Conservation (phyloP, 495 filamentous ascomycete genomes). For the Neurospora sp. region DNA sequence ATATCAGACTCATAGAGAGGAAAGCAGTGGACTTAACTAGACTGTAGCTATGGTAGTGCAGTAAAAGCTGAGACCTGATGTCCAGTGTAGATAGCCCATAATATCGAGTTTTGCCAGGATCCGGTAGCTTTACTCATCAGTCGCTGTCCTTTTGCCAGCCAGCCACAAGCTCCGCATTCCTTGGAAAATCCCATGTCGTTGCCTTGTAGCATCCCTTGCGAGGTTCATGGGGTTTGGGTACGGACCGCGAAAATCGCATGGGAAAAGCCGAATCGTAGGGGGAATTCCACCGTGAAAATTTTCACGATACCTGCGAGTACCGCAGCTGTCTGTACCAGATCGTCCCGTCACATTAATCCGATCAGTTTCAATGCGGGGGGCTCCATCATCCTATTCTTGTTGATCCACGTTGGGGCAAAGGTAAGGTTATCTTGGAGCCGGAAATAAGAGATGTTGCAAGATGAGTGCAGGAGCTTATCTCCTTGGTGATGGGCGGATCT, state of each 20-base stretch:
- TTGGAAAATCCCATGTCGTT: not conserved
- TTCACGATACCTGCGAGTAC: not conserved
- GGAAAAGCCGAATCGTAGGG: not conserved
- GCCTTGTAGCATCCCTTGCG: not conserved
- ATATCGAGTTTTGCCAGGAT: not conserved
- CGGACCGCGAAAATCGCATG: not conserved
- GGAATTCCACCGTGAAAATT: not conserved
- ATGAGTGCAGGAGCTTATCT: not conserved
- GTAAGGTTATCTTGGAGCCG: not conserved
- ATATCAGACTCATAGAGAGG: not conserved
- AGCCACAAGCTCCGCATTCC: not conserved
- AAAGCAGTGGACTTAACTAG: not conserved
- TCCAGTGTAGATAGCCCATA: not conserved
- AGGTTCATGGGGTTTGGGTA: not conserved
- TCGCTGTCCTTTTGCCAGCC: not conserved
- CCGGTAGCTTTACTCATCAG: not conserved
- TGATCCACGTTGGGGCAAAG: not conserved
- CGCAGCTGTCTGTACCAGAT: not conserved
- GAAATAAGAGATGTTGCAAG: not conserved
- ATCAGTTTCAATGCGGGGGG: not conserved
- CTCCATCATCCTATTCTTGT: not conserved
- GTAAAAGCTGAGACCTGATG: not conserved
- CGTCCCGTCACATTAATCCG: not conserved
- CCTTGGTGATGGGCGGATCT: not conserved
- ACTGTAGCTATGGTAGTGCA: not conserved